Conservation (phyloP, 2,329 filamentous ascomycete genomes). For the Diaporthe velutina region DNA sequence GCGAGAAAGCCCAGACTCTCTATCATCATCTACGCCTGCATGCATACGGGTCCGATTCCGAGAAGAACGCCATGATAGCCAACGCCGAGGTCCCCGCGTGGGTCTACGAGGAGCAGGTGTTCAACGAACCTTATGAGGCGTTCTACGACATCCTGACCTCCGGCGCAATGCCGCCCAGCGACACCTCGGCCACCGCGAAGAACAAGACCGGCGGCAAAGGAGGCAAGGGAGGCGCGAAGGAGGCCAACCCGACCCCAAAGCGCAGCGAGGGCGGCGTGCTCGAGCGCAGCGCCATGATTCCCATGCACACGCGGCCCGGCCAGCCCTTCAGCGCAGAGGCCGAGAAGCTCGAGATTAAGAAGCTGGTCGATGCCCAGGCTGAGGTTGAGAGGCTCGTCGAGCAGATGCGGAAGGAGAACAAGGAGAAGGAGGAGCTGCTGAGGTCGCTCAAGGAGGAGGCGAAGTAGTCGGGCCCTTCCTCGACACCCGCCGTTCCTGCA, state of each 20-base stretch:
- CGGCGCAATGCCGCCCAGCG: conserved; percentile 67
- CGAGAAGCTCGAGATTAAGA: conserved; percentile 73
- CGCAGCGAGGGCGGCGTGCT: conserved; percentile 65
- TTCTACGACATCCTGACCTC: conserved; percentile 90
- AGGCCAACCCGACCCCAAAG: conserved; percentile 51
- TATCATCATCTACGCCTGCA: conserved; percentile 94
- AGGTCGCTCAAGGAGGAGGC: conserved; percentile 70
- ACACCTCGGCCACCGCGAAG: conserved; percentile 21
- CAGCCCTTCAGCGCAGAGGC: conserved; percentile 82
- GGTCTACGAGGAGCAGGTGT: conserved; percentile 93
- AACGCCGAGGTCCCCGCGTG: conserved; percentile 79
- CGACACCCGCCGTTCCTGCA: not conserved
- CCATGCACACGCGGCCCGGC: conserved; percentile 73
- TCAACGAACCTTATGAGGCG: conserved; percentile 95
- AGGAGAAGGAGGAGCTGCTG: conserved; percentile 73
- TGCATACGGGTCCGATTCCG: conserved; percentile 86
- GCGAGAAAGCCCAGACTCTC: conserved; percentile 95
- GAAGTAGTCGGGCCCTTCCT: conserved; percentile 40
- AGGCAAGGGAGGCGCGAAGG: conserved; percentile 63
- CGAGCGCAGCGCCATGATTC: conserved; percentile 81
- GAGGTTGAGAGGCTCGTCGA: conserved; percentile 73
- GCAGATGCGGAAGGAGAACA: conserved; percentile 71
- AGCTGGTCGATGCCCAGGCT: conserved; percentile 72
- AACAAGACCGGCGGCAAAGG: conserved; percentile 53
- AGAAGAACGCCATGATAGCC: conserved; percentile 70